Evolutionary conservation across 1,284 basidiomycete genomes (phyloP).

Genomic region (Retiboletus fuscus): DNA sequence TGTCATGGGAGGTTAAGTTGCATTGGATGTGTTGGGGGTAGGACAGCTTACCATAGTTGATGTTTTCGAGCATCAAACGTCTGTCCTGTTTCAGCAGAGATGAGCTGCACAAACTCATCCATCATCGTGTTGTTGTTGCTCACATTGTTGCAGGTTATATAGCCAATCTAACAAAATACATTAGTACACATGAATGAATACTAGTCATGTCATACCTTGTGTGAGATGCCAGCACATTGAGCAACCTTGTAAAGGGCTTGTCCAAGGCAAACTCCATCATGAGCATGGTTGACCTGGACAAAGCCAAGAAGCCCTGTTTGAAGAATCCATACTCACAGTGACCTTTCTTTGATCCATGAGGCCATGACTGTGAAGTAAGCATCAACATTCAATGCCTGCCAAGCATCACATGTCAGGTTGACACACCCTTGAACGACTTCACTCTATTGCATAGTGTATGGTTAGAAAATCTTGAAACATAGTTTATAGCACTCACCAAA

Average conservation of each 20-base stretch:
- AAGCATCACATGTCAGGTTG: slow-evolving; percentile 20
- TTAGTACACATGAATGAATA: too few relatives aligned
- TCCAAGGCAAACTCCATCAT: slow-evolving; percentile 4
- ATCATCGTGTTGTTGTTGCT: slow-evolving; percentile 21
- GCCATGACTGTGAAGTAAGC: slow-evolving; percentile 19
- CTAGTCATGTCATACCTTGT: slow-evolving; percentile 14
- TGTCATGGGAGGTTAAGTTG: not conserved
- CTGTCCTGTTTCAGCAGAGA: slow-evolving; percentile 5
- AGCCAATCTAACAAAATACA: not conserved
- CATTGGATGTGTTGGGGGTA: not conserved
- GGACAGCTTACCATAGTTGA: slow-evolving; percentile 1
- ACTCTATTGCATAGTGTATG: not conserved
- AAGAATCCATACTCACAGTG: too few relatives aligned
- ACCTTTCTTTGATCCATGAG: too few relatives aligned
- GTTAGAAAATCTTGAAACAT: not conserved
- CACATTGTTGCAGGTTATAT: slow-evolving; percentile 15
- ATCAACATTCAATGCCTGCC: slow-evolving; percentile 3
- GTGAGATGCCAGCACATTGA: not conserved
- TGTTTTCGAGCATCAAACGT: not conserved
- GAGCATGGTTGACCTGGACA: slow-evolving; percentile 11
- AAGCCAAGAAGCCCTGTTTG: slow-evolving; percentile 3
- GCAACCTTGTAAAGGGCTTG: too few relatives aligned
- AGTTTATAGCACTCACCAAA: slow-evolving; percentile 1
- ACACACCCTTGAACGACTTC: not conserved
- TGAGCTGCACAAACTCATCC: not conserved